These are phyloP conservation scores for Emergomyces pasteurianus DNA, from an alignment of 2,329 filamentous ascomycete genomes.

Conservation along the genomic window DNA sequence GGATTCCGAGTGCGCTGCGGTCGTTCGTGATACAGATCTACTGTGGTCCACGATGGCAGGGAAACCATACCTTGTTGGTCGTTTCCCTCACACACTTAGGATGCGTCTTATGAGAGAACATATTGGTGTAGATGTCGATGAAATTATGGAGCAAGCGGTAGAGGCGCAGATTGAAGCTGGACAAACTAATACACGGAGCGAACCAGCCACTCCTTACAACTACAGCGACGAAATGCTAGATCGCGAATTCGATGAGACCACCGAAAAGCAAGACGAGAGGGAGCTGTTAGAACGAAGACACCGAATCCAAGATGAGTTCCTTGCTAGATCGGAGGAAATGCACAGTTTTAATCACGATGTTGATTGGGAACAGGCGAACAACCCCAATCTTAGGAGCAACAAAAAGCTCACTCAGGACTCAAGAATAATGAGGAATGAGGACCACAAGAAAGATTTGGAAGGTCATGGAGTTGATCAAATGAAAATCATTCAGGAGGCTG, in stretches of 20 bases:
- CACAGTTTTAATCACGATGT: constrained; percentile 68
- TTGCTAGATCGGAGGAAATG: constrained; percentile 44
- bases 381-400: constrained; percentile 43
- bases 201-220: not conserved
- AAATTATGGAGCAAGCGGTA: constrained; percentile 68
- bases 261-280: constrained; percentile 28
- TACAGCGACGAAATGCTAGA: constrained; percentile 14
- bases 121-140: constrained; percentile 70
- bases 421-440: constrained; percentile 47
- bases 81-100: constrained; percentile 68
- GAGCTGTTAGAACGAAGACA: constrained; percentile 33
- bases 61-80: constrained; percentile 56
- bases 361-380: constrained; percentile 47
- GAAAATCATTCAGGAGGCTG: constrained; percentile 51
- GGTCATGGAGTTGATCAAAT: constrained; percentile 69
- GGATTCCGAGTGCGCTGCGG: constrained; percentile 77
- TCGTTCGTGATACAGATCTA: constrained; percentile 66
- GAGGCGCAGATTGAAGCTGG: constrained; percentile 43
- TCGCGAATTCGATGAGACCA: constrained; percentile 20
- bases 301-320: constrained; percentile 43
- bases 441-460: constrained; percentile 62
- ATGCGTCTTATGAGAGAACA: constrained; percentile 86
- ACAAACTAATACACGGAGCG: constrained; percentile 2
- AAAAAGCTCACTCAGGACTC: constrained; percentile 46
- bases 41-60: constrained; percentile 65